phyloP scores from a whole-genome alignment of 139 green algal genomes.

The Astrephomene gubernaculifera region DNA sequence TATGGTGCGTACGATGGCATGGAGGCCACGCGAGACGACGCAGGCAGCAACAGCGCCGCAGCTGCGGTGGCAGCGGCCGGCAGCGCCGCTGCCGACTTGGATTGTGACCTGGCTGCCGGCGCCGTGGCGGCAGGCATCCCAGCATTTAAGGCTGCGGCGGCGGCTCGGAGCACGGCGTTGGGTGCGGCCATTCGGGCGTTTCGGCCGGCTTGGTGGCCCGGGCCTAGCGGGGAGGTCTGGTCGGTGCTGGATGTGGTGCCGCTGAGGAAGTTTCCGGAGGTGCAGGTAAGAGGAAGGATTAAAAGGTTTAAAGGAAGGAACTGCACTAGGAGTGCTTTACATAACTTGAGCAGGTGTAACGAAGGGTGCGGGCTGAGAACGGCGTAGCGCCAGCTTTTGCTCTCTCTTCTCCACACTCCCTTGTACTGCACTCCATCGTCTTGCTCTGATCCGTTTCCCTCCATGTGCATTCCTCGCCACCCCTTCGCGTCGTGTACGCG shows the following conservation, averaged over 20 bases:
- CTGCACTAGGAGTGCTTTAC: too few species aligned
- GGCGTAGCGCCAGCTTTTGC: neutral
- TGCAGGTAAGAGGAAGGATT: constrained; percentile 40
- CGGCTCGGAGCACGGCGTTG: neutral
- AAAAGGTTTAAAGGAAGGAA: too few species aligned
- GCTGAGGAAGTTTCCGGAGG: constrained; percentile 21
- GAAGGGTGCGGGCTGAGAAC: neutral
- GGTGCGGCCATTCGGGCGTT: neutral
- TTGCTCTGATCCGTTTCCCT: neutral
- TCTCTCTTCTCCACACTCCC: neutral
- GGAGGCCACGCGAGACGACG: neutral
- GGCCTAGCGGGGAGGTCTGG: constrained; percentile 19
- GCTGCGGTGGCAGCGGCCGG: neutral
- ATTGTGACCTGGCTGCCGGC: neutral
- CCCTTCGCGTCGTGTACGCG: neutral
- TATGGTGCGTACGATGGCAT: neutral
- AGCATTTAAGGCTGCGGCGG: neutral
- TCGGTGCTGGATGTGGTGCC: constrained; percentile 42
- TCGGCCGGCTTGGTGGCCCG: constrained; percentile 7
- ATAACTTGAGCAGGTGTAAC: too few species aligned
- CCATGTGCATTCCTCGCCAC: too few species aligned
- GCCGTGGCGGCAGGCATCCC: neutral
- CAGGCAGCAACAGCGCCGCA: too few species aligned
- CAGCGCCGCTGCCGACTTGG: neutral
- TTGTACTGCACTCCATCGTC: neutral